Base-by-base conservation (phyloP, 2,329 filamentous ascomycete species). In the Paracoccidioides brasiliensis region DNA sequence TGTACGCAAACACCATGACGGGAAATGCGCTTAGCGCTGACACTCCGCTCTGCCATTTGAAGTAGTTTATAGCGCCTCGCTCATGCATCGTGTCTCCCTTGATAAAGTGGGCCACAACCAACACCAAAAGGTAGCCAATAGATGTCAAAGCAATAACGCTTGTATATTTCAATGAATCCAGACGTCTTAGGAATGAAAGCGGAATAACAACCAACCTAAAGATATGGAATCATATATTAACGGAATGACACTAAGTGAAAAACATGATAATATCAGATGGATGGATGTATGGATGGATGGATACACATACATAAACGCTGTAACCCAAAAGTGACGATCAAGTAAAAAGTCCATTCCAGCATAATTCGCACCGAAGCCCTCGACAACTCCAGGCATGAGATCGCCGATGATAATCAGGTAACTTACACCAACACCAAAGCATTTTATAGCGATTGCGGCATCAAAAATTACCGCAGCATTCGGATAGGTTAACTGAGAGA, bases 381-480 rank as follows among this genome's bases (percentile, higher is more conserved):
- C 75, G 30, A 93, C 83, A 8, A 98, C 93, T 42, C 90, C 91
- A 0, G 93, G 93, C 93, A 98, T 98, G 59, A 98, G 76, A 69
- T 98, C 93, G 52, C 93, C 93, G 63, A 98, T 97, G 66, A 98
- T 97, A 66, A 98, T 98, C 64, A 98, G 81, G 73, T 98, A 98
- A 64, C 90, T 96, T 57, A 97, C 88, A 28, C 88, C 93, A 8
- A 98, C 93, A 41, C 93, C 93, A 68, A 98, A 98, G 72, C 93
- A 98, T 70, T 98, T 98, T 67, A 98, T 83, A 10, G 91, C 90
- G 67, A 98, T 98, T 5, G 93, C 93, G 5, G 85, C 84, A 72
- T 98, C 93, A 69, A 98, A 98, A 48, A 97, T 78, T 49, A 98
- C 89, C 7, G 93, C 88, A 2, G 91, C 90, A 69, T 95, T 95